Evolutionary conservation across 2,329 filamentous ascomycete genomes (phyloP), one percentile per base, ranked within the genome.

Genomic region (Colletotrichum noveboracense): DNA sequence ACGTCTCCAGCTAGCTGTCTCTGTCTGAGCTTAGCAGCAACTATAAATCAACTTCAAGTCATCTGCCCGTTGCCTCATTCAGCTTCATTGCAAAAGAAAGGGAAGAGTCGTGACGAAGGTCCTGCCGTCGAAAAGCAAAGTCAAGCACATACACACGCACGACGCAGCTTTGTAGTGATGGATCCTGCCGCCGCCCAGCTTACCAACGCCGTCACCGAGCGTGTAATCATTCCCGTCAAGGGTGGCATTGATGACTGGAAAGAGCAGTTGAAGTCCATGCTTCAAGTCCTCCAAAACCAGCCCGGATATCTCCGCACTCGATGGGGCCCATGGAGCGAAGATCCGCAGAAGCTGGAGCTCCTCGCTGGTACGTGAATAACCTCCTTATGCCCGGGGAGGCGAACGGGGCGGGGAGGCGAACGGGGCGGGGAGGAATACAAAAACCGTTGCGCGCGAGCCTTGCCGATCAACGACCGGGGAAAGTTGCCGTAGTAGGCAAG

Each of bases 181-280:
- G 76, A 77, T 38, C 60, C 74, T 13, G 43, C n/a, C 18, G 62
- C 69, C 55, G 38, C 72, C 14, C 75, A 75, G 52, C 64, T 76
- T 48, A n/a, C 64, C 58, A 77, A 75, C 71, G 76, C 76, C 56
- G 70, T 77, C 65, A 76, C 76, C 52, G 74, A 76, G 60, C 74
- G 76, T n/a, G 62, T 77, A 14, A 79, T 79, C 32, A 76, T 82
- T 62, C 77, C 79, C 28, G 78, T 80, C 32, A 76, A 76, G 28
- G 78, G 79, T 16, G 77, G 77, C 60, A 77, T 81, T n/a, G 78
- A 80, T 28, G 74, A 79, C 36, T 82, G 81, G 80, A 81, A 81
- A 70, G 78, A 80, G 21, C 67, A 74, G 14, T 77, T 82, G 66
- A 80, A 81, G 69, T 76, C 72, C 62, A 76, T 82, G 67, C 79